Base-by-base conservation (phyloP, 2,329 filamentous ascomycete genomes). In the Colletotrichum gigasporum region DNA sequence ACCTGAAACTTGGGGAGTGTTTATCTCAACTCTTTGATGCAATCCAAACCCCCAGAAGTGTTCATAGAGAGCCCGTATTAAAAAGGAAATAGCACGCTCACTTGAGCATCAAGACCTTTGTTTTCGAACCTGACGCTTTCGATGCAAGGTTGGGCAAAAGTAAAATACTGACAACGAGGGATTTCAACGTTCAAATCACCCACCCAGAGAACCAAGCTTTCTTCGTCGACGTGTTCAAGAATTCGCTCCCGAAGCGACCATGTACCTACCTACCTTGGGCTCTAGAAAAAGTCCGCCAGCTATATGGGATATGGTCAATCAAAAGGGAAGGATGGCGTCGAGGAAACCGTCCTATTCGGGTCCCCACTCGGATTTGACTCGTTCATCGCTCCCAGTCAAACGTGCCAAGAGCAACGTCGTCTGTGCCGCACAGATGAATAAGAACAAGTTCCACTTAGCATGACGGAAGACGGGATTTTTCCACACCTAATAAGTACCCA, bases 331-430 rank as follows among this genome's bases (percentile, higher is more conserved):
- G 0, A 30, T 70, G 8, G 71, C 70, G 1, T 67, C 58, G 5
- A 71, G 67, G 1, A 71, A 66, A 50, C 45, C 66, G 4, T 74
- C 66, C 71, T 0, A 60, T 72, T 6, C 69, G 74, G 1, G 61
- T 77, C 0, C 69, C n/a, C 73, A 8, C 56, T 78, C 3, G 76
- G 76, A 2, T 70, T 68, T 5, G 76, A 78, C 59, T 67, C 70
- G 0, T 62, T 74, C 8, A 70, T 67, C 11, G 69, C 56, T n/a
- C 69, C 63, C 6, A 68, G 58, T 45, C 65, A 66, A 58, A 73
- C 69, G 44, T 69, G 63, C 39, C 54, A 67, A 18, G 71, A 71
- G 54, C 69, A 68, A 34, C 47, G 66, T 6, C 26, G 18, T 12
- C 37, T 54, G 7, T 54, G 51, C 10, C n/a, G n/a, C n/a, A n/a